These are phyloP conservation scores for Penstemon davidsonii DNA, from an alignment of 257 asterid species.

Conservation along the genomic window DNA sequence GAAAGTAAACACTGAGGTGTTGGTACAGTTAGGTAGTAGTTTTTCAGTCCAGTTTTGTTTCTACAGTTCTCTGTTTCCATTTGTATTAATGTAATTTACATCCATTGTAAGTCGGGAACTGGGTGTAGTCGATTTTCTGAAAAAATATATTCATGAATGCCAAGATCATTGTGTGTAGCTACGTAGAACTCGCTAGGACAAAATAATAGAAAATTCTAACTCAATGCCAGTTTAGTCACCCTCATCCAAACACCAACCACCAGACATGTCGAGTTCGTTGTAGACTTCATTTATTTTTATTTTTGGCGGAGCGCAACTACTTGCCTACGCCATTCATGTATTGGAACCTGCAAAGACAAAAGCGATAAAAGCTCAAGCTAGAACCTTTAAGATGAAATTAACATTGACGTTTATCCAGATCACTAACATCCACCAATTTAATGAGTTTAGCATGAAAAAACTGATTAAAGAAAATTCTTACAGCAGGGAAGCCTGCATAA, in stretches of 20 bases:
- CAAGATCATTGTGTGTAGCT: not conserved
- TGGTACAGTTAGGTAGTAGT: conserved; percentile 3
- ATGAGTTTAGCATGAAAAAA: not conserved
- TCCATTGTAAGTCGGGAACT: not conserved
- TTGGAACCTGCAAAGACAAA: conserved; percentile 53
- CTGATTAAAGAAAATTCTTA: conserved; percentile 40
- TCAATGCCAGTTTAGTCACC: no score
- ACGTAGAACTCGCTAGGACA: no score
- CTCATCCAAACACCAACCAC: no score
- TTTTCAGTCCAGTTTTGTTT: conserved; percentile 15
- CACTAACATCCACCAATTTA: not conserved
- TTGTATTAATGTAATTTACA: not conserved
- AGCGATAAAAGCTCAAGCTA: not conserved
- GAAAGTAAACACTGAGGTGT: conserved; percentile 22
- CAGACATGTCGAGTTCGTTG: not conserved
- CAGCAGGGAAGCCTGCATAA: conserved; percentile 99
- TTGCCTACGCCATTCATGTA: conserved; percentile 81
- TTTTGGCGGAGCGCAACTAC: conserved; percentile 49
- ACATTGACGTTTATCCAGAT: not conserved
- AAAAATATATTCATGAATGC: not conserved
- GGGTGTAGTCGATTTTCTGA: no score
- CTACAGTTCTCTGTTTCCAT: not conserved
- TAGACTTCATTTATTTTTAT: conserved; percentile 18
- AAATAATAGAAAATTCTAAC: no score
- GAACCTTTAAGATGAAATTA: not conserved